A percentile compares a stretch with the other conserved stretches of the same genome.
Conservation (phyloP, 2,329 filamentous ascomycete species). For the Diplodia intermedia region DNA sequence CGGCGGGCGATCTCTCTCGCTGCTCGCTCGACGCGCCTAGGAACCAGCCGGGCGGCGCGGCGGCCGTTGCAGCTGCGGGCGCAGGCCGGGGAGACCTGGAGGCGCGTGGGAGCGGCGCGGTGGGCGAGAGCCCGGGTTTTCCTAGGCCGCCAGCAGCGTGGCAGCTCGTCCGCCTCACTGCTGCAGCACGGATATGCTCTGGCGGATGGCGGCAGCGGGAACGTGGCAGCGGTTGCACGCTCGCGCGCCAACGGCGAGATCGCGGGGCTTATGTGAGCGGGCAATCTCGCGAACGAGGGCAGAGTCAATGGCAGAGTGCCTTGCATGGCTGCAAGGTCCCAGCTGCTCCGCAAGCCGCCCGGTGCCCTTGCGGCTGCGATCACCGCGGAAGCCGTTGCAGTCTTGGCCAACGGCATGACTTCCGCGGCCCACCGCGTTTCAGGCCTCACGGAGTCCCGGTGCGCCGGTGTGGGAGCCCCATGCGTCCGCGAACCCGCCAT, state of each 20-base stretch:
- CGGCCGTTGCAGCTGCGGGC: constrained; percentile 20
- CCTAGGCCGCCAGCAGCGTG: neutral
- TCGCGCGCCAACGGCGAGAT: constrained; percentile 16
- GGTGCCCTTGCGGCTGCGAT: constrained; percentile 5
- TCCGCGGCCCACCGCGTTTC: constrained; percentile 20
- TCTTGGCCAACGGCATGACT: constrained; percentile 24
- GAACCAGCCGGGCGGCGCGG: constrained; percentile 9
- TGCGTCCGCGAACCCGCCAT: neutral
- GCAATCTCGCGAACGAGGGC: neutral
- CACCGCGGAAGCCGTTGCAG: constrained; percentile 6
- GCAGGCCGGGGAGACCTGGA: constrained; percentile 17
- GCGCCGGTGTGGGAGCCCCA: constrained; percentile 18
- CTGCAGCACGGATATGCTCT: constrained; percentile 20
- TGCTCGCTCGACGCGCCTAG: constrained; percentile 9
- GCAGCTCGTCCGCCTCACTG: constrained; percentile 20
- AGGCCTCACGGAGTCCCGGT: constrained; percentile 20
- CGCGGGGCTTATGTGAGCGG: constrained; percentile 27
- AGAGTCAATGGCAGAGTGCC: constrained; percentile 9
- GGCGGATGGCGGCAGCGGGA: constrained; percentile 20
- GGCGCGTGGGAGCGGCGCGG: constrained; percentile 1
- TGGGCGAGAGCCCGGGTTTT: constrained; percentile 14
- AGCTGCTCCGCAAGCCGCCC: neutral
- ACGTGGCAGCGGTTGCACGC: constrained; percentile 19
- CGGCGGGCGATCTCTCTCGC: constrained; percentile 19
- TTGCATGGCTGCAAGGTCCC: constrained; percentile 27